Base-by-base conservation (phyloP, 805 yeast genomes). In the Candida manassasensis region DNA sequence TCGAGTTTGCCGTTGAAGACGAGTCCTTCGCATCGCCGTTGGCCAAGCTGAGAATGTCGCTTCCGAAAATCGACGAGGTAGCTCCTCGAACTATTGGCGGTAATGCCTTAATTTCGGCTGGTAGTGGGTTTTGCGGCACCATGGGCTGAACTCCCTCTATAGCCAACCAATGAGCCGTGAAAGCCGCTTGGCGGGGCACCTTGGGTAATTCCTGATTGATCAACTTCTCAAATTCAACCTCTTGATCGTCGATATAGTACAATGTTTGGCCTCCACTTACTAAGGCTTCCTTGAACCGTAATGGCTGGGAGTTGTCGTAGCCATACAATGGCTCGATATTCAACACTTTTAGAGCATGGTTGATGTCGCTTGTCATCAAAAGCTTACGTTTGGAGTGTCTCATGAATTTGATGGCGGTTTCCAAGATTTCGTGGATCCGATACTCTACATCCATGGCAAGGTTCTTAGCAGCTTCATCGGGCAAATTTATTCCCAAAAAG, bases 401-500 rank as follows among this genome's bases (percentile, higher is more conserved):
- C 90, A 90, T 93, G 60, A 90, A 90, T 58, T 93, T 93, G 37
- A 84, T 78, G 14, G 98, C 97, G 45, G 93, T 95, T 57, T 93
- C 98, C 41, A 94, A 67, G 26, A 93, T 84, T 61, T 93, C 97
- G 57, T 90, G 90, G 45, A 93, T 85, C 43, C 98, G 75, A 57
- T 94, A 93, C 63, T 93, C 99, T n/a, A 93, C 94, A 56, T 93
- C 99, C 98, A 93, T 93, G 5, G 99, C 97, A 42, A 93, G 66
- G 43, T 93, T 86, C 53, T 87, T 85, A 32, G 96, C 84, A 2
- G 90, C 95, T 41, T 94, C 98, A 36, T 90, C 97, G 21, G 86
- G 84, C 32, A 93, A 66, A 38, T 67, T 77, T 24, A 93, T 71
- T 1, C 98, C 98, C 8, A 93, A 67, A 2, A 87, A 75, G 54